These are phyloP conservation scores for Fusarium longipes DNA, from an alignment of 2,329 filamentous ascomycete genomes.

Conservation along the genomic window DNA sequence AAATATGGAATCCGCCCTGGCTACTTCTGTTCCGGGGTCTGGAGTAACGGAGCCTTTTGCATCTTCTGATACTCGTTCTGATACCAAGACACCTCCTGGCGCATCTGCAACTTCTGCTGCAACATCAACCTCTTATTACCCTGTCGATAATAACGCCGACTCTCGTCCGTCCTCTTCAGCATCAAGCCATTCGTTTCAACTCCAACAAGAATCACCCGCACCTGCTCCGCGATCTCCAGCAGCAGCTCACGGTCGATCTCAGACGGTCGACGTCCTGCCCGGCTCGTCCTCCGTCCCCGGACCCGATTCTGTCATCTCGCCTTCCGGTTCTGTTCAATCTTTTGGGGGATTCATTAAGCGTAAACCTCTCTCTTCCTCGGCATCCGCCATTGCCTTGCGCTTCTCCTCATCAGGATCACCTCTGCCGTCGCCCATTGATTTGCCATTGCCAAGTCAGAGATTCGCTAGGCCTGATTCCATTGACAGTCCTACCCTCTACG, in stretches of 20 bases:
- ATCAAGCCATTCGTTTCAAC: constrained; percentile 32
- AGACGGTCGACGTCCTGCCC: constrained; percentile 41
- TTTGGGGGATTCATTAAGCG: constrained; percentile 61
- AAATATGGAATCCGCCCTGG: constrained; percentile 45
- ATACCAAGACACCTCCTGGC: constrained; percentile 41
- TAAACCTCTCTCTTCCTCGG: constrained; percentile 69
- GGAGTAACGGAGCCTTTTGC: constrained; percentile 40
- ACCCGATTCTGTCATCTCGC: constrained; percentile 23
- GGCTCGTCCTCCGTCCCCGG: constrained; percentile 37
- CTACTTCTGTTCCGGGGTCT: constrained; percentile 35
- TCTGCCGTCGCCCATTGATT: constrained; percentile 54
- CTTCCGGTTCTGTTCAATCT: constrained; percentile 30
- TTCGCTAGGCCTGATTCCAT: constrained; percentile 66
- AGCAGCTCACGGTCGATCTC: constrained; percentile 41
- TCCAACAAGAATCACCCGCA: constrained; percentile 19
- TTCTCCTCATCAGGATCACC: constrained; percentile 44
- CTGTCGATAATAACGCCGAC: constrained; percentile 27
- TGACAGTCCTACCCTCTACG: constrained; percentile 72
- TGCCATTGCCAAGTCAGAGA: constrained; percentile 61
- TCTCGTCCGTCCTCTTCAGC: constrained; percentile 37
- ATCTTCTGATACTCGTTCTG: constrained; percentile 44
- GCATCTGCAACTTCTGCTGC: constrained; percentile 27
- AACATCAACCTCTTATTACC: constrained; percentile 27
- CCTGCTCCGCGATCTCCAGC: constrained; percentile 33
- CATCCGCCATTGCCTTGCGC: constrained; percentile 40